These are phyloP conservation scores for Sphagnum tenellum DNA, from an alignment of 225 moss, liverwort and hornwort species.

Conservation along the genomic window DNA sequence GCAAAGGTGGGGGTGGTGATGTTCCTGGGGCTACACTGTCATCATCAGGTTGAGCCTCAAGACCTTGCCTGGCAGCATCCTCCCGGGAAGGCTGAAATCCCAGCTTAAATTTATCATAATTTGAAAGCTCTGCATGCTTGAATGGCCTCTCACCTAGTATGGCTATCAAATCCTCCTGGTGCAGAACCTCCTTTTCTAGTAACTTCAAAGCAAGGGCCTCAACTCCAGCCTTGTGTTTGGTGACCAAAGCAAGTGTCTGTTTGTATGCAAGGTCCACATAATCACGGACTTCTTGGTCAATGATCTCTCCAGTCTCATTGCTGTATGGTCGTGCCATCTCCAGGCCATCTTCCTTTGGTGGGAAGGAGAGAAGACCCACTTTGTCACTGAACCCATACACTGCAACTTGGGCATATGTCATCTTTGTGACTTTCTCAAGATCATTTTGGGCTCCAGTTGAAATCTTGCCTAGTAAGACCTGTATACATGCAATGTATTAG, in stretches of 20 bases:
- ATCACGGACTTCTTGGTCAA: conserved; percentile 88
- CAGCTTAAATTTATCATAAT: conserved; percentile 85
- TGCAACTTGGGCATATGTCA: conserved; percentile 97
- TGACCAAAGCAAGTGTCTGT: conserved; percentile 66
- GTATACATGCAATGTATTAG: conserved; percentile 6
- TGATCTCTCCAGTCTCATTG: conserved; percentile 86
- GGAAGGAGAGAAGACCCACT: conserved; percentile 92
- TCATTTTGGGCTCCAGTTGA: conserved; percentile 97
- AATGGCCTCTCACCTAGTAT: conserved; percentile 92
- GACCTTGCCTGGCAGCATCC: conserved; percentile 32
- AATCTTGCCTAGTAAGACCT: conserved; percentile 86
- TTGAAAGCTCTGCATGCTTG: conserved; percentile 76
- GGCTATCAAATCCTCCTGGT: conserved; percentile 79
- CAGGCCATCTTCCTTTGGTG: conserved; percentile 91
- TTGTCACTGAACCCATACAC: conserved; percentile 98
- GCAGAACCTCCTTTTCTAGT: conserved; percentile 89
- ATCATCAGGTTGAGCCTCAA: conserved; percentile 18
- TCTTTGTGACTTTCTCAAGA: conserved; percentile 94
- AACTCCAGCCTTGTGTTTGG: conserved; percentile 64
- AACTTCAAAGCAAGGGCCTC: conserved; percentile 75
- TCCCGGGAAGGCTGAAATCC: conserved; percentile 63
- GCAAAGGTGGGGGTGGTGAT: conserved; percentile 31
- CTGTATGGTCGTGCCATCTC: conserved; percentile 94
- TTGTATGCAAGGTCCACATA: conserved; percentile 84
- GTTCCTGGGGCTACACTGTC: conserved; percentile 35